Conservation (phyloP, 164 flowering plant genomes). For the Nelumbo lutea region DNA sequence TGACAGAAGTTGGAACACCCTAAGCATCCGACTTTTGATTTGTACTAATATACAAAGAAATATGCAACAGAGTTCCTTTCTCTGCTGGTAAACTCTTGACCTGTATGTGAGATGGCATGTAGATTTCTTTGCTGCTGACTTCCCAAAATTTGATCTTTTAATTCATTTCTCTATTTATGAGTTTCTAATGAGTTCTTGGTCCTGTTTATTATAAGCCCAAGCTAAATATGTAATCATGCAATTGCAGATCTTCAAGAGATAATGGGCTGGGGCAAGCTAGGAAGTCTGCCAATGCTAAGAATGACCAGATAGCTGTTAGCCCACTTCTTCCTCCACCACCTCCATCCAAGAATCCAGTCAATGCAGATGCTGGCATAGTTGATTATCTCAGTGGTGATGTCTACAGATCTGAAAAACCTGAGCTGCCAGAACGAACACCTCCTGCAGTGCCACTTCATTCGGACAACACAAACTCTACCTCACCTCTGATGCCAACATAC, state of each 20-base stretch:
- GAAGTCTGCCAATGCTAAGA: constrained; percentile 29
- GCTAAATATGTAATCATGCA: not conserved
- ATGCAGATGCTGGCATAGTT: constrained; percentile 32
- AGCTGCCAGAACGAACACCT: constrained; percentile 26
- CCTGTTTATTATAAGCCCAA: not conserved
- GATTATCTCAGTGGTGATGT: constrained; percentile 90
- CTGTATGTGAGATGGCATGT: too few relatives aligned
- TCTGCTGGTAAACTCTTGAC: too few relatives aligned
- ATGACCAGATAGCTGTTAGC: constrained; percentile 31
- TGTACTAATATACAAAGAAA: too few relatives aligned
- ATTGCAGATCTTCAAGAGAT: constrained; percentile 62
- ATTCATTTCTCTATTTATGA: too few relatives aligned
- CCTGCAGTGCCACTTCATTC: constrained; percentile 23
- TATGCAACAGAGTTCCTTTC: too few relatives aligned
- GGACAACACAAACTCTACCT: constrained; percentile 15
- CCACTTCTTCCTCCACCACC: constrained; percentile 88
- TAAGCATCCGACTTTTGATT: too few relatives aligned
- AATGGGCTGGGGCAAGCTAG: constrained; percentile 37
- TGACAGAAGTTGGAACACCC: too few relatives aligned
- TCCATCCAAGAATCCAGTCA: constrained; percentile 38
- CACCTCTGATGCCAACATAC: constrained; percentile 16
- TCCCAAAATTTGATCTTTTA: too few relatives aligned
- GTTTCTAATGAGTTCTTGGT: too few relatives aligned
- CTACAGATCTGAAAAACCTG: constrained; percentile 42
- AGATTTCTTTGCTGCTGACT: too few relatives aligned